phyloP scores from a whole-genome alignment of 2,329 filamentous ascomycete genomes.

The Paecilomyces niveus region DNA sequence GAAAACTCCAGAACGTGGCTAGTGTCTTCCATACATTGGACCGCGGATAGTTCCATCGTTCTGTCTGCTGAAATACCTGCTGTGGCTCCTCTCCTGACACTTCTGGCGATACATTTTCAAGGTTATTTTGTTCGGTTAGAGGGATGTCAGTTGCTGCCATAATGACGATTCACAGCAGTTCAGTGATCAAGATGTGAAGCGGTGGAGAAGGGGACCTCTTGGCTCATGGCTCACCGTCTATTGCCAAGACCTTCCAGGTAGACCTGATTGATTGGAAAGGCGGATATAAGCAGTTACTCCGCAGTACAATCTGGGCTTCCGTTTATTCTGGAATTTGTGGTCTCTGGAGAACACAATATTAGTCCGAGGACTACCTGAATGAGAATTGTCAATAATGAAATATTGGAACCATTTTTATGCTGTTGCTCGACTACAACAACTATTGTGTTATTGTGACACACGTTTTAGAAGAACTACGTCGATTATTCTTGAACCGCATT shows the following conservation, averaged over 20 bases:
- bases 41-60: constrained; percentile 11
- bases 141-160: not conserved
- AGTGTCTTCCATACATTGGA: constrained; percentile 4
- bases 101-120: not conserved
- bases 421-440: no score
- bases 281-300: not conserved
- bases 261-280: not conserved
- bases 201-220: not conserved
- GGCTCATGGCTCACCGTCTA: not conserved
- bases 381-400: no score
- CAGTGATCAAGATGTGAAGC: not conserved
- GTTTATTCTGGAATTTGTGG: not conserved
- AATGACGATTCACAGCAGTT: not conserved
- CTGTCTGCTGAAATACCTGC: not conserved
- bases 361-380: no score
- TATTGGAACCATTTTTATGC: no score
- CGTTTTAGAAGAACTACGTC: not conserved
- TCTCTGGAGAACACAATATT: not conserved
- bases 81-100: not conserved
- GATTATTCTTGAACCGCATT: no score
- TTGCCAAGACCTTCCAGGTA: not conserved
- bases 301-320: not conserved
- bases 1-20: constrained; percentile 1
- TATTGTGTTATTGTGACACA: no score
- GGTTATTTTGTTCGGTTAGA: not conserved